A percentile compares a stretch with the other conserved stretches of the same genome.
Evolutionary conservation across 140 eudicot species (phyloP).

Genomic region (Oenanthe javanica): DNA sequence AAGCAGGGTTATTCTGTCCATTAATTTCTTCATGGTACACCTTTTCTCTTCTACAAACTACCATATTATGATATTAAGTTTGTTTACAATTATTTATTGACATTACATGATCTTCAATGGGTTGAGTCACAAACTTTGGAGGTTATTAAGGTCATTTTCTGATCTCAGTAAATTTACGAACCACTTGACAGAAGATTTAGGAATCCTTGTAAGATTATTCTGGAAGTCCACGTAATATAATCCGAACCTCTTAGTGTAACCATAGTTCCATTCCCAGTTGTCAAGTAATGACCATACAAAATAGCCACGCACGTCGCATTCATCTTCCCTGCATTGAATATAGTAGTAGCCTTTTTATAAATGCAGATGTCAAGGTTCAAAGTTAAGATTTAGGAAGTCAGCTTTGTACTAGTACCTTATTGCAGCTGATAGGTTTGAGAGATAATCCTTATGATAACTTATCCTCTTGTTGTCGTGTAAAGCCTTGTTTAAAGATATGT

Average conservation of each 20-base stretch:
- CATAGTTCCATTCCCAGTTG: conserved; percentile 96
- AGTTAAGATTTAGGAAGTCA: neutral
- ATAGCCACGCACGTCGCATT: conserved; percentile 77
- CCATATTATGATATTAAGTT: neutral
- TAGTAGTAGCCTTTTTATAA: neutral
- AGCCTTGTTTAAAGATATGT: conserved; percentile 42
- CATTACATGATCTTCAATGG: neutral
- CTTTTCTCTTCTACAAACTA: neutral
- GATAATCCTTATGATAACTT: conserved; percentile 68
- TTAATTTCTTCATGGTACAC: neutral
- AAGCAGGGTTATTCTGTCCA: conserved; percentile 1
- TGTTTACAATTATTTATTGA: neutral
- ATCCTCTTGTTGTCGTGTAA: conserved; percentile 78
- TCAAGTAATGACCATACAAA: conserved; percentile 94
- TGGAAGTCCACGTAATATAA: conserved; percentile 87
- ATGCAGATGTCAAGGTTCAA: neutral
- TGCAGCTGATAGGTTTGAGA: conserved; percentile 91
- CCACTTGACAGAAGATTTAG: conserved; percentile 85
- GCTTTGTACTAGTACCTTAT: conserved; percentile 41
- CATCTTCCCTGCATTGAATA: conserved; percentile 62
- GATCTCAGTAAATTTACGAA: conserved; percentile 42
- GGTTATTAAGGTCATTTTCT: conserved; percentile 15
- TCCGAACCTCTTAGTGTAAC: conserved; percentile 76
- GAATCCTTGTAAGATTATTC: conserved; percentile 83
- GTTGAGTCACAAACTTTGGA: neutral